phyloP scores from a whole-genome alignment of 1,139 yeast species.

The Tardiomyces depauwii region DNA sequence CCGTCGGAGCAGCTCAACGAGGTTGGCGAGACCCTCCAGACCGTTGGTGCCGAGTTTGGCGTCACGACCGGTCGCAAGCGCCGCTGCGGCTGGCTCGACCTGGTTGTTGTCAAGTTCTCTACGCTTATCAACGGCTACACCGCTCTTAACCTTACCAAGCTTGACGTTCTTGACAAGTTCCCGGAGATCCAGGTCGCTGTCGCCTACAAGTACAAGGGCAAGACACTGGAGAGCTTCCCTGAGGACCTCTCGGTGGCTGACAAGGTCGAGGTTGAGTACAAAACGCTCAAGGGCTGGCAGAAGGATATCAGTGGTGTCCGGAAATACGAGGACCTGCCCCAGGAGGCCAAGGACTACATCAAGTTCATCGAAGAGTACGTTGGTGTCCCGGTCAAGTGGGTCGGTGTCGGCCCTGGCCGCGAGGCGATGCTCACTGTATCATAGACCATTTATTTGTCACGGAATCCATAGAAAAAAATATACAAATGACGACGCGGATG shows the following conservation, averaged over 20 bases:
- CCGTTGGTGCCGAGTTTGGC: slow-evolving; percentile 91
- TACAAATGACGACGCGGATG: too few relatives aligned
- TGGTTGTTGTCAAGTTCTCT: slow-evolving; percentile 89
- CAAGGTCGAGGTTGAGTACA: slow-evolving; percentile 84
- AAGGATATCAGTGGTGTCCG: slow-evolving; percentile 64
- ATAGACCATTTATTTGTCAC: neutral
- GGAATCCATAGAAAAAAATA: too few relatives aligned
- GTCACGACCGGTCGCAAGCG: slow-evolving; percentile 99
- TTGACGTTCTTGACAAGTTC: slow-evolving; percentile 87
- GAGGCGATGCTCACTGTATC: slow-evolving; percentile 29
- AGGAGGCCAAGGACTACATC: slow-evolving; percentile 75
- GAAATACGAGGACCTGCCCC: slow-evolving; percentile 70
- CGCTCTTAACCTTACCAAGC: slow-evolving; percentile 82
- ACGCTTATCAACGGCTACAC: slow-evolving; percentile 91
- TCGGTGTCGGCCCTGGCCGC: slow-evolving; percentile 98
- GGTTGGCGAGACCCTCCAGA: slow-evolving; percentile 78
- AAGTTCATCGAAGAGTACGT: slow-evolving; percentile 75
- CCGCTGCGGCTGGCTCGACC: slow-evolving; percentile 98
- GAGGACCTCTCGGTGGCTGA: slow-evolving; percentile 76
- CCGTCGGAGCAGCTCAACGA: slow-evolving; percentile 93
- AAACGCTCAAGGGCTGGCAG: slow-evolving; percentile 92
- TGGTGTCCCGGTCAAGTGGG: slow-evolving; percentile 85
- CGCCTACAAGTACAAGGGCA: slow-evolving; percentile 62
- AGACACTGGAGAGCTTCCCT: slow-evolving; percentile 71
- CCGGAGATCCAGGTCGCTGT: slow-evolving; percentile 81